phyloP scores from a whole-genome alignment of 805 yeast species.

The Jamesozyma gamospora region DNA sequence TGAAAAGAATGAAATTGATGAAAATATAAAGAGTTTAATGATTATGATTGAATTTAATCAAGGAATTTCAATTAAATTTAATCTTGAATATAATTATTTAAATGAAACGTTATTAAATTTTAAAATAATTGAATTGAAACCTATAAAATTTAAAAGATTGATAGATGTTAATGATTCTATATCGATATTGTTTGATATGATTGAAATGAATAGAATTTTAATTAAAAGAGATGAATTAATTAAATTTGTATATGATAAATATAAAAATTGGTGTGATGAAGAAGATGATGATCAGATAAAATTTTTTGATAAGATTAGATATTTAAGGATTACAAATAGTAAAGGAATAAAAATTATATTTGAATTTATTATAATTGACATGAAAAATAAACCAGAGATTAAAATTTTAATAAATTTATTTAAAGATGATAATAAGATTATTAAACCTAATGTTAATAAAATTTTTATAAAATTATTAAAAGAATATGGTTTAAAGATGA shows the following conservation, averaged over 20 bases:
- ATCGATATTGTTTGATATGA: constrained; percentile 15
- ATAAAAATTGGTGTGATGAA: not conserved
- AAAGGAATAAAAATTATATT: not conserved
- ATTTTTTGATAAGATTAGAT: too few relatives aligned
- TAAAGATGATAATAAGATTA: not conserved
- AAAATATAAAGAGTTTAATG: too few relatives aligned
- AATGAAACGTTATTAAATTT: not conserved
- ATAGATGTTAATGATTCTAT: constrained; percentile 2
- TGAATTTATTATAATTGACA: not conserved
- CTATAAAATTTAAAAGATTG: not conserved
- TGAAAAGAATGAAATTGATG: too few relatives aligned
- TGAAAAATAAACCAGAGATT: too few relatives aligned
- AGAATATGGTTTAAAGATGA: constrained; percentile 17
- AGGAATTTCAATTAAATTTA: not conserved
- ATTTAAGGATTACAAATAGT: too few relatives aligned
- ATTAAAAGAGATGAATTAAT: constrained; percentile 7
- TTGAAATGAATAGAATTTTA: constrained; percentile 17
- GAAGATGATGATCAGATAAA: too few relatives aligned
- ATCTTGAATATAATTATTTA: not conserved
- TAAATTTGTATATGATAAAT: constrained; percentile 1
- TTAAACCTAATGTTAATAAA: constrained; percentile 3
- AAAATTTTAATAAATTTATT: not conserved
- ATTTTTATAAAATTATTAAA: constrained; percentile 12
- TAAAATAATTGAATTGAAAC: constrained; percentile 3
- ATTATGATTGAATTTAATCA: too few relatives aligned